These are phyloP conservation scores for Saccharomycopsis crataegensis DNA, from an alignment of 1,139 yeast genomes.

Conservation along the genomic window DNA sequence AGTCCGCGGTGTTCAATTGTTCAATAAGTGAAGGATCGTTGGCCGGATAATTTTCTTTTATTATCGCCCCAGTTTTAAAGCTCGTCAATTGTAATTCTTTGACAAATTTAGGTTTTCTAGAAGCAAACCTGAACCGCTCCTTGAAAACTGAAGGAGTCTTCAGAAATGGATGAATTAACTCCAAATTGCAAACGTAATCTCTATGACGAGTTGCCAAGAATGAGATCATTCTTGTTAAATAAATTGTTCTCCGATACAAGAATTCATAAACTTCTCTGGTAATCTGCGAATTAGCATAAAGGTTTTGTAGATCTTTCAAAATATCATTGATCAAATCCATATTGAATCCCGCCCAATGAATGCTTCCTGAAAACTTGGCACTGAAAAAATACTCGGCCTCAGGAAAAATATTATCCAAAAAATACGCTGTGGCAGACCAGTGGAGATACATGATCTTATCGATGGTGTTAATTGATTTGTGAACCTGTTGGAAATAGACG, in stretches of 20 bases:
- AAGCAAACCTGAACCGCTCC: neutral
- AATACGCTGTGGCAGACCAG: conserved; percentile 13
- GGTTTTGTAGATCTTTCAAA: conserved; percentile 2
- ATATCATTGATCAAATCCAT: conserved; percentile 6
- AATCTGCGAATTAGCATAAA: neutral
- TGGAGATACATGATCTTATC: conserved; percentile 13
- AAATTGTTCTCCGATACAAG: conserved; percentile 7
- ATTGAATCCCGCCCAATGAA: conserved; percentile 12
- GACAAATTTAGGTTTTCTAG: conserved; percentile 8
- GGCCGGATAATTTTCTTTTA: conserved; percentile 7
- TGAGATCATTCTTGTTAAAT: conserved; percentile 11
- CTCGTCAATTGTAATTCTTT: conserved; percentile 3
- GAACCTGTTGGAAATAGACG: conserved; percentile 1
- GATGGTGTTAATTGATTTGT: conserved; percentile 3
- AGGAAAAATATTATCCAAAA: conserved; percentile 17
- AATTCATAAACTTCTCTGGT: conserved; percentile 1
- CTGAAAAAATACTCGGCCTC: conserved; percentile 12
- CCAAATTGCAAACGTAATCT: conserved; percentile 3
- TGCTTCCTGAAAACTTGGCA: conserved; percentile 9
- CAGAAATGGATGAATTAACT: neutral
- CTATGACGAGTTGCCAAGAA: conserved; percentile 10
- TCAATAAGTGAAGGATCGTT: neutral
- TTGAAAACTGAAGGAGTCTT: neutral
- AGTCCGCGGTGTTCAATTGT: neutral
- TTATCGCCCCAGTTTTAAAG: conserved; percentile 6